Base-by-base conservation (phyloP, 2,329 filamentous ascomycete genomes). In the Trichoderma afroharzianum region DNA sequence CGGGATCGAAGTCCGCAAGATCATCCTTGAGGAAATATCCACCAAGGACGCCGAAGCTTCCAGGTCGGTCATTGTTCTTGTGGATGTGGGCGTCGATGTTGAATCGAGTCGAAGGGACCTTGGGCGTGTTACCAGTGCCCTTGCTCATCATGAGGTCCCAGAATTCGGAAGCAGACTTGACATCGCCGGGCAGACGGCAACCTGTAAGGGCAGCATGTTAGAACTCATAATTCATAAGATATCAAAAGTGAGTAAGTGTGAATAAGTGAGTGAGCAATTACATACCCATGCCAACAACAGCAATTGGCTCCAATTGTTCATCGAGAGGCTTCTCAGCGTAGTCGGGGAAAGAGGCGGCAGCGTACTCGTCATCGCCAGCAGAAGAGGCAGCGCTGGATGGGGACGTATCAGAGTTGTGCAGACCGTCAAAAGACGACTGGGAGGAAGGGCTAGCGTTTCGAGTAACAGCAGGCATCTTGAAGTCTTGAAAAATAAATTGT, bases 1-100 rank as follows among this genome's bases (percentile, higher is more conserved):
- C 69, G 9, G 79, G 39, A 73, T 84, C 82, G 67, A 83, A 83
- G 1, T 76, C 78, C 14, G 75, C 71, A 21, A 78, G 69, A 67
- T 79, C 76, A 7, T 76, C 75, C 9, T 78, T 71, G 3, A 79
- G 63, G 28, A 81, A 76, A 43, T 80, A 79, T 5, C 76, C 76
- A 11, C 73, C 75, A 8, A 53, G 57, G 15, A 75, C 71, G 30
- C 53, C 53, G 30, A 76, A 72, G 47, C 55, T 67, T 6, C 77
- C 76, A 9, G 76, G 73, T 1, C 74, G 73, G 11, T 73, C 79
- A 2, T 77, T 78, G 47, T 82, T 81, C 1, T 81, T 81, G 73
- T 85, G 76, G 33, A 69, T 73, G 67, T 73, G 71, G 2, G 73
- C 74, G 15, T 76, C 72, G 70, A 79, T 73, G 66, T 78, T 76